Evolutionary conservation across 306 rosid species (phyloP).

Genomic region (Glycine tomentella): DNA sequence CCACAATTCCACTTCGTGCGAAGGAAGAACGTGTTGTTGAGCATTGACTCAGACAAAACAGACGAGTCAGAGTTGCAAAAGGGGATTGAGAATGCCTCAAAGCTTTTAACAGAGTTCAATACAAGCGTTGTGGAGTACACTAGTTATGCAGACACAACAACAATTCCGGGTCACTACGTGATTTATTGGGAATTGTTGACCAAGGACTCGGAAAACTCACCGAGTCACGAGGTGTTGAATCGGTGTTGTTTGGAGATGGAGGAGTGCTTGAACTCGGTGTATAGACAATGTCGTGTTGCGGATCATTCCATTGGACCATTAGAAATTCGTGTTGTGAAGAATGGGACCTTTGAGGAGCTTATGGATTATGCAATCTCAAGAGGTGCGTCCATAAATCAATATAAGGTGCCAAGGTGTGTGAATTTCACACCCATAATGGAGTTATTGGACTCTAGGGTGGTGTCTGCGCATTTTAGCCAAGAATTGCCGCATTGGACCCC

Average conservation of each 20-base stretch:
- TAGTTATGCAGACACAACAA: slow-evolving; percentile 75
- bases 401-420: slow-evolving; percentile 87
- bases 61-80: slow-evolving; percentile 77
- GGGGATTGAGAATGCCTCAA: slow-evolving; percentile 72
- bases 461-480: slow-evolving; percentile 54
- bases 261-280: slow-evolving; percentile 72
- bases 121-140: slow-evolving; percentile 82
- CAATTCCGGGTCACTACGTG: slow-evolving; percentile 92
- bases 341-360: slow-evolving; percentile 78
- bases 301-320: slow-evolving; percentile 84
- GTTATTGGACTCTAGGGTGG: slow-evolving; percentile 72
- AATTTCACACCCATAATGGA: slow-evolving; percentile 70
- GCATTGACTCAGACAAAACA: slow-evolving; percentile 84
- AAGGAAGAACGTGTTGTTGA: slow-evolving; percentile 75
- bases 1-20: slow-evolving; percentile 82
- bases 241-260: slow-evolving; percentile 78
- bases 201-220: slow-evolving; percentile 39
- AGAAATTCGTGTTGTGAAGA: slow-evolving; percentile 76
- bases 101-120: slow-evolving; percentile 55
- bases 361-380: slow-evolving; percentile 85
- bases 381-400: slow-evolving; percentile 84
- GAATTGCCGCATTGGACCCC: slow-evolving; percentile 63
- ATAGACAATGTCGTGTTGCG: slow-evolving; percentile 72
- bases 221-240: slow-evolving; percentile 52
- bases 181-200: slow-evolving; percentile 81